Conservation (phyloP, 768 basidiomycete species). For the Gautieria morchelliformis region DNA sequence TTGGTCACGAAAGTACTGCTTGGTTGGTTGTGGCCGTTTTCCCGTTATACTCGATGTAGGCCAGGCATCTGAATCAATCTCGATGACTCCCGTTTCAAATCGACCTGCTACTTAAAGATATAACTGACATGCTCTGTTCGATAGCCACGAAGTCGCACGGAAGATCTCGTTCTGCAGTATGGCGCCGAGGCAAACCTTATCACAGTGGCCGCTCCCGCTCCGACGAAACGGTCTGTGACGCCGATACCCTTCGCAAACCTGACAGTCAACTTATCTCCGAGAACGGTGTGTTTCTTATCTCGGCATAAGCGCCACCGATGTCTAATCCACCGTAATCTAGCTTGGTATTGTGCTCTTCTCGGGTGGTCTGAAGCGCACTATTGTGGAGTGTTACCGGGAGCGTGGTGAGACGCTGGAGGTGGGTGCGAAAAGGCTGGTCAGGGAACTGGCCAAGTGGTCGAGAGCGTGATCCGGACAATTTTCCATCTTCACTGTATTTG, state of each 20-base stretch:
- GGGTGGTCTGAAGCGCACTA: constrained; percentile 5
- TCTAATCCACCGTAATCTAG: neutral
- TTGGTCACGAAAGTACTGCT: too few species aligned
- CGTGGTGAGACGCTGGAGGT: constrained; percentile 49
- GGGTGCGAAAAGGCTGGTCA: constrained; percentile 42
- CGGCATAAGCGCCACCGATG: too few species aligned
- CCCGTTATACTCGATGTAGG: too few species aligned
- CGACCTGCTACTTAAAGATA: too few species aligned
- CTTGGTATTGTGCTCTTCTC: neutral
- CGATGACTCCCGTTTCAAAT: too few species aligned
- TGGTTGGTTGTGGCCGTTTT: too few species aligned
- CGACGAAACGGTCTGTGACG: neutral
- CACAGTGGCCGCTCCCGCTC: neutral
- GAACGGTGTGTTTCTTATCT: neutral
- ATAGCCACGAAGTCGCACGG: constrained; percentile 64
- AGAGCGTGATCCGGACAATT: neutral
- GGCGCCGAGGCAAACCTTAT: constrained; percentile 32
- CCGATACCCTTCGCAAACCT: constrained; percentile 1
- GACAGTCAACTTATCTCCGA: constrained; percentile 3
- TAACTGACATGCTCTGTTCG: constrained; percentile 4
- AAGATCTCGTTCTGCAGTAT: constrained; percentile 52
- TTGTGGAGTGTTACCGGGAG: constrained; percentile 12
- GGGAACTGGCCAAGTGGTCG: constrained; percentile 34
- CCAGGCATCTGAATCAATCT: too few species aligned
- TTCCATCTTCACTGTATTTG: neutral